Evolutionary conservation across 2,329 filamentous ascomycete genomes (phyloP).

Genomic region (Xylaria polymorpha): DNA sequence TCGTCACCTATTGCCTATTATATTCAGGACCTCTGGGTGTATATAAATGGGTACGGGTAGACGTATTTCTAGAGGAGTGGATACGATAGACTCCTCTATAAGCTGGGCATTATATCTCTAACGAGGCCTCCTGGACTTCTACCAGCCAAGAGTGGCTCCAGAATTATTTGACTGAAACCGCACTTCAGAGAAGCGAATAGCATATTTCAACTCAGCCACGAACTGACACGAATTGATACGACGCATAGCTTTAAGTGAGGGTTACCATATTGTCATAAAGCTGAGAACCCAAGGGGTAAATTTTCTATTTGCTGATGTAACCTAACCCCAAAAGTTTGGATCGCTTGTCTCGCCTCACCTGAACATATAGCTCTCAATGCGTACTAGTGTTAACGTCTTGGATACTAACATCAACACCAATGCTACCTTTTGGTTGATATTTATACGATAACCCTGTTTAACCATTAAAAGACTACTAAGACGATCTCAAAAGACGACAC

Average conservation of each 20-base stretch:
- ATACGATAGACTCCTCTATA: not conserved
- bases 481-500: not conserved
- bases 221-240: not conserved
- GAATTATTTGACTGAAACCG: not conserved
- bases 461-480: not conserved
- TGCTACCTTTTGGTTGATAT: not conserved
- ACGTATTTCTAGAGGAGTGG: not conserved
- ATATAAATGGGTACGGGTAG: not conserved
- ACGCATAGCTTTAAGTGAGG: not conserved
- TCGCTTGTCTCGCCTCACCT: not conserved
- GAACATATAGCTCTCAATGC: not conserved
- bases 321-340: not conserved
- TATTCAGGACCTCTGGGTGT: not conserved
- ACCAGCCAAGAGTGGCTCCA: not conserved
- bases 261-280: not conserved
- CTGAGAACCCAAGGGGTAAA: not conserved
- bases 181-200: not conserved
- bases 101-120: not conserved
- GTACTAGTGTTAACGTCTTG: not conserved
- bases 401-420: not conserved
- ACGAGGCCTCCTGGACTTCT: not conserved
- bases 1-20: constrained; percentile 53
- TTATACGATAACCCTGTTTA: not conserved
- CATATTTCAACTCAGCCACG: not conserved
- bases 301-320: not conserved